These are phyloP conservation scores for Geotrichum candidum DNA, from an alignment of 1,139 yeast genomes.

Conservation along the genomic window DNA sequence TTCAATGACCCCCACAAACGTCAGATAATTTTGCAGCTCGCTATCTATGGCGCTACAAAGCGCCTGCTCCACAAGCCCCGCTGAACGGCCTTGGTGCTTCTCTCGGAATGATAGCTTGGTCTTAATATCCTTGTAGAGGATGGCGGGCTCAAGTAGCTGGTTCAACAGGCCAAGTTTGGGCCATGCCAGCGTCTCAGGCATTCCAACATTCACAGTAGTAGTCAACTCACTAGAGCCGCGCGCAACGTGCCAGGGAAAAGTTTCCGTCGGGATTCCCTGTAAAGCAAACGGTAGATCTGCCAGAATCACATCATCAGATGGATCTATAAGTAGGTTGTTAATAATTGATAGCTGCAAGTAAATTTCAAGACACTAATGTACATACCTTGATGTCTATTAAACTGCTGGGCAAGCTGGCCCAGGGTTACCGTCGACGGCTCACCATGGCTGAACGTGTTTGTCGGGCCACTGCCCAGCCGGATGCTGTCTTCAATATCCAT, in stretches of 20 bases:
- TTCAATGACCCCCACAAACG: slow-evolving; percentile 50
- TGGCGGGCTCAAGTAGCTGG: slow-evolving; percentile 63
- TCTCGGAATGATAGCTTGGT: slow-evolving; percentile 30
- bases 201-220: slow-evolving; percentile 20
- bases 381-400: slow-evolving; percentile 14
- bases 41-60: slow-evolving; percentile 51
- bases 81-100: slow-evolving; percentile 1
- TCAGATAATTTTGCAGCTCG: slow-evolving; percentile 50
- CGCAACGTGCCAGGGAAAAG: slow-evolving; percentile 45
- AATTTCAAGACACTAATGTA: background rate
- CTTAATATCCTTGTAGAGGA: slow-evolving; percentile 51
- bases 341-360: background rate
- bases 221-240: slow-evolving; percentile 21
- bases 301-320: slow-evolving; percentile 48
- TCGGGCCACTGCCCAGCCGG: background rate
- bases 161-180: slow-evolving; percentile 56
- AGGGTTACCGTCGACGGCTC: slow-evolving; percentile 3
- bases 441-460: background rate
- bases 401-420: slow-evolving; percentile 13
- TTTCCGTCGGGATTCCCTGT: slow-evolving; percentile 64
- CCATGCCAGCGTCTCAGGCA: slow-evolving; percentile 53
- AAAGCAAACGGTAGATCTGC: slow-evolving; percentile 59
- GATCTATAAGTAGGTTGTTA: slow-evolving; percentile 20
- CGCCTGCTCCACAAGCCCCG: slow-evolving; percentile 56
- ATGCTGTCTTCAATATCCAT: background rate